A percentile compares a stretch with the other conserved stretches of the same genome.
Conservation (phyloP, 2,329 filamentous ascomycete species). For the Septoria linicola region DNA sequence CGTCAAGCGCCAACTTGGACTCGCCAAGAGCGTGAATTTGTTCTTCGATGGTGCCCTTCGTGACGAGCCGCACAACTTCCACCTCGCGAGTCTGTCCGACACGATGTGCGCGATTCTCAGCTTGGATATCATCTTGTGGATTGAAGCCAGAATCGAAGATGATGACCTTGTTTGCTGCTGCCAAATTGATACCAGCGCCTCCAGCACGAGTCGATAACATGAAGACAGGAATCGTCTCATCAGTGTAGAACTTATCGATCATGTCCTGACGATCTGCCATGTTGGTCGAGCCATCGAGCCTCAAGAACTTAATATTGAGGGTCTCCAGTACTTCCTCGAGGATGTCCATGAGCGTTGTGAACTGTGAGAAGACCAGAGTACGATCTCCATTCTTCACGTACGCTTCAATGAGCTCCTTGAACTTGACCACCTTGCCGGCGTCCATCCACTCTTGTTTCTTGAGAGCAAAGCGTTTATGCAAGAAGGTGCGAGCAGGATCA, state of each 20-base stretch:
- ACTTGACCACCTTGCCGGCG: slow-evolving; percentile 75
- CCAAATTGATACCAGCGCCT: slow-evolving; percentile 95
- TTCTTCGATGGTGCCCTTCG: slow-evolving; percentile 81
- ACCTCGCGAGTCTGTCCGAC: slow-evolving; percentile 89
- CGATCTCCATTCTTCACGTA: slow-evolving; percentile 82
- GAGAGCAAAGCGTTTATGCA: slow-evolving; percentile 56
- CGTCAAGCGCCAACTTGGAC: slow-evolving; percentile 88
- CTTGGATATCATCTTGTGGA: slow-evolving; percentile 96
- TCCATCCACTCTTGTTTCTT: slow-evolving; percentile 65
- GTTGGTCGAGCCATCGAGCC: slow-evolving; percentile 81
- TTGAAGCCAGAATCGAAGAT: slow-evolving; percentile 98
- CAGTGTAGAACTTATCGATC: slow-evolving; percentile 80
- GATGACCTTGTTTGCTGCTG: slow-evolving; percentile 93
- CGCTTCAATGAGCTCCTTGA: slow-evolving; percentile 69
- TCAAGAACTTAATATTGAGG: slow-evolving; percentile 71
- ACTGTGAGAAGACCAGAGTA: slow-evolving; percentile 88
- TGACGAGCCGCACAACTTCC: slow-evolving; percentile 83
- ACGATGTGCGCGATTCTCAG: slow-evolving; percentile 92
- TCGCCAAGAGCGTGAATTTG: slow-evolving; percentile 87
- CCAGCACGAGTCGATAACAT: slow-evolving; percentile 90
- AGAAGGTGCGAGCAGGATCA: slow-evolving; percentile 48
- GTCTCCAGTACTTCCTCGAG: slow-evolving; percentile 77
- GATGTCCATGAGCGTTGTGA: slow-evolving; percentile 87
- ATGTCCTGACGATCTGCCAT: slow-evolving; percentile 82
- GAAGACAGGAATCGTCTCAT: slow-evolving; percentile 80